A percentile compares a stretch with the other conserved stretches of the same genome.
These are phyloP conservation scores for Lunasporangiospora selenospora DNA, from an alignment of 192 early-diverging fungal genomes.

Conservation along the genomic window DNA sequence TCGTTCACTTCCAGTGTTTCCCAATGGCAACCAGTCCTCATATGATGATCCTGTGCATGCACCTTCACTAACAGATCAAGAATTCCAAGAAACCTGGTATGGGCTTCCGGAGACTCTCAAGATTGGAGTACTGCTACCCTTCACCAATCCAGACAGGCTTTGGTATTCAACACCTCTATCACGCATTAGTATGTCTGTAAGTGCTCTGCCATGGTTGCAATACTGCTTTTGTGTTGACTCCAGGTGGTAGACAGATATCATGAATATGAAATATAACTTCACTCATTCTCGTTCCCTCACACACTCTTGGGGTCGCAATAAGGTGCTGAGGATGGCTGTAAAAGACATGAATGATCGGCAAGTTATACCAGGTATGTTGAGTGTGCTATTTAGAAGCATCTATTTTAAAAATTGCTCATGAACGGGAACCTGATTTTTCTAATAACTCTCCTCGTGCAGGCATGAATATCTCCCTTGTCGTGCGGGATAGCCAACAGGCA, in stretches of 20 bases:
- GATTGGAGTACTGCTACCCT: constrained; percentile 30
- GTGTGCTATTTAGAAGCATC: too few species aligned
- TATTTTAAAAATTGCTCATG: too few species aligned
- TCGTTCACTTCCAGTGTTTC: too few species aligned
- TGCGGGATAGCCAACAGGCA: constrained; percentile 29
- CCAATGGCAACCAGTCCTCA: too few species aligned
- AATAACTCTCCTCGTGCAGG: neutral
- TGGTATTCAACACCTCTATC: constrained; percentile 2
- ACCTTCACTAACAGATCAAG: constrained; percentile 22
- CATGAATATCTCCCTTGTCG: constrained; percentile 29
- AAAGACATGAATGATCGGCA: constrained; percentile 29
- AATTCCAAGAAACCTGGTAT: constrained; percentile 20
- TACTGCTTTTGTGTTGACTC: neutral
- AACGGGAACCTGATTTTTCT: neutral
- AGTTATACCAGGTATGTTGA: constrained; percentile 29
- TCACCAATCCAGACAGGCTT: neutral
- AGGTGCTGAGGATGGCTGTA: constrained; percentile 37
- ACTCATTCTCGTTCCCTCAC: too few species aligned
- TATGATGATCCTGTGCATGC: constrained; percentile 24
- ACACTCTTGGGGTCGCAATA: too few species aligned
- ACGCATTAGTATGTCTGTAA: constrained; percentile 26
- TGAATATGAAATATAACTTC: too few species aligned
- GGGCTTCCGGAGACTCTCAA: constrained; percentile 20
- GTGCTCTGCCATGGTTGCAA: neutral
- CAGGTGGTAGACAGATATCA: too few species aligned